A percentile compares a stretch with the other conserved stretches of the same genome.
phyloP scores from a whole-genome alignment of 176 grass and related monocot genomes.

The Calamus simplicifolius region DNA sequence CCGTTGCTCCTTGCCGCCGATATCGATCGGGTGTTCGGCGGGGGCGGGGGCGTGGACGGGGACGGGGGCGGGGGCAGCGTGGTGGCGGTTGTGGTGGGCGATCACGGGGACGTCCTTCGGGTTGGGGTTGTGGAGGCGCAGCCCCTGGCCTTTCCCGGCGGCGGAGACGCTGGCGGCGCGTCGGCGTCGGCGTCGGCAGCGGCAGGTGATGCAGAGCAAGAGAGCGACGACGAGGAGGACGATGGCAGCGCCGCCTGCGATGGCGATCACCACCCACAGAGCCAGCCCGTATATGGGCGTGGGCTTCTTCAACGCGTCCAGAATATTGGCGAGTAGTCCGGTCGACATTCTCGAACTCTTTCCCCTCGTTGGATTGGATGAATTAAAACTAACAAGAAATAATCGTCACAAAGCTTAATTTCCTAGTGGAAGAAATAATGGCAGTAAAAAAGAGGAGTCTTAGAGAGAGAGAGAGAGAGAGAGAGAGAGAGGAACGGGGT shows the following conservation, averaged over 20 bases:
- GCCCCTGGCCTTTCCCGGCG: constrained; percentile 33
- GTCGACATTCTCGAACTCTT: constrained; percentile 14
- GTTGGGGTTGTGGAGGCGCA: constrained; percentile 29
- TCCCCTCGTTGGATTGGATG: neutral
- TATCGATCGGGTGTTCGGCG: constrained; percentile 40
- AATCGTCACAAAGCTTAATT: neutral
- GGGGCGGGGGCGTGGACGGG: constrained; percentile 20
- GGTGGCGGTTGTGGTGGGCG: constrained; percentile 19
- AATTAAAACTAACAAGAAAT: neutral
- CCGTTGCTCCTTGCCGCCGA: constrained; percentile 36
- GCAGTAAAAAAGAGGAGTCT: neutral
- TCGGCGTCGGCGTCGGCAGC: constrained; percentile 29
- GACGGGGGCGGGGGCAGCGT: constrained; percentile 3
- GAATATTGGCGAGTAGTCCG: constrained; percentile 30
- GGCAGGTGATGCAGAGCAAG: constrained; percentile 40
- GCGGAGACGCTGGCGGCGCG: neutral
- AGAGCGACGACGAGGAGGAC: constrained; percentile 33
- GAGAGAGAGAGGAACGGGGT: too few relatives aligned
- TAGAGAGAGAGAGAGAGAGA: too few relatives aligned
- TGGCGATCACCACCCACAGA: constrained; percentile 51
- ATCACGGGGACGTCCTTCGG: constrained; percentile 44
- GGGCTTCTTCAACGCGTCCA: constrained; percentile 47
- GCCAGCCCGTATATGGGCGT: constrained; percentile 74
- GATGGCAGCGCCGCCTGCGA: constrained; percentile 20
- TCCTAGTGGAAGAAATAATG: constrained; percentile 9